Conservation (phyloP, 768 basidiomycete genomes). For the Fistulinella prunicolor region DNA sequence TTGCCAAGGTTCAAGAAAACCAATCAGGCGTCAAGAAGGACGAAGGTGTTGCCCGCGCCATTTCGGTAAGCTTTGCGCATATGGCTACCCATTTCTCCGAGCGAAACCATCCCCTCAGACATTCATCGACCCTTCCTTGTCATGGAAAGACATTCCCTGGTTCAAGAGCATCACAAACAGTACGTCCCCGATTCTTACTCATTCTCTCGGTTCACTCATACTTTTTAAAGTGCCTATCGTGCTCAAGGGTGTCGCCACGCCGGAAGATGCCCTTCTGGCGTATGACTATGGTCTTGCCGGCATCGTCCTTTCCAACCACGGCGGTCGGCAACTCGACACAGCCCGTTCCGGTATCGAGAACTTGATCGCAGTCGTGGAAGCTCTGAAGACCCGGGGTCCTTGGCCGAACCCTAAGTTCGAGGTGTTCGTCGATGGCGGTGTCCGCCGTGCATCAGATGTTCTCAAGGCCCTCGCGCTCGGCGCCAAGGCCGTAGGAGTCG, state of each 20-base stretch:
- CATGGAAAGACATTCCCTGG: conserved; percentile 64
- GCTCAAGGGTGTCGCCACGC: conserved; percentile 76
- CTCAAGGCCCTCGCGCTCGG: conserved; percentile 82
- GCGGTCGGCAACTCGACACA: conserved; percentile 70
- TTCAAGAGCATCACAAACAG: conserved; percentile 75
- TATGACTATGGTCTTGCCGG: conserved; percentile 70
- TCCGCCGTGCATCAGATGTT: conserved; percentile 82
- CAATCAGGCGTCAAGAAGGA: conserved; percentile 34
- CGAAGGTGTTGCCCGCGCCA: conserved; percentile 87
- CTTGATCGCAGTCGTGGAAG: conserved; percentile 72
- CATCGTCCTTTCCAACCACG: conserved; percentile 79
- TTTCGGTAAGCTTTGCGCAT: conserved; percentile 52
- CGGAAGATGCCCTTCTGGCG: conserved; percentile 83
- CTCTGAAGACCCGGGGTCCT: conserved; percentile 62
- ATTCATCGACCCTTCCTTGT: conserved; percentile 87
- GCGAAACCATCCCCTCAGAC: conserved; percentile 47
- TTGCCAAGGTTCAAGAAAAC: conserved; percentile 24
- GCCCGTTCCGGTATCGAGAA: conserved; percentile 83
- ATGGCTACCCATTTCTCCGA: conserved; percentile 28
- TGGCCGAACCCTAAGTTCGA: conserved; percentile 80
- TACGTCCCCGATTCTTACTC: conserved; percentile 22
- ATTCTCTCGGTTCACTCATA: no score
- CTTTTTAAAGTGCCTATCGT: conserved; percentile 72
- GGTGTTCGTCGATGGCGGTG: conserved; percentile 90
- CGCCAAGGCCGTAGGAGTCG: conserved; percentile 77